Evolutionary conservation across 306 rosid genomes (phyloP), one percentile per base, ranked within the genome.

Genomic region (Corylus americana): DNA sequence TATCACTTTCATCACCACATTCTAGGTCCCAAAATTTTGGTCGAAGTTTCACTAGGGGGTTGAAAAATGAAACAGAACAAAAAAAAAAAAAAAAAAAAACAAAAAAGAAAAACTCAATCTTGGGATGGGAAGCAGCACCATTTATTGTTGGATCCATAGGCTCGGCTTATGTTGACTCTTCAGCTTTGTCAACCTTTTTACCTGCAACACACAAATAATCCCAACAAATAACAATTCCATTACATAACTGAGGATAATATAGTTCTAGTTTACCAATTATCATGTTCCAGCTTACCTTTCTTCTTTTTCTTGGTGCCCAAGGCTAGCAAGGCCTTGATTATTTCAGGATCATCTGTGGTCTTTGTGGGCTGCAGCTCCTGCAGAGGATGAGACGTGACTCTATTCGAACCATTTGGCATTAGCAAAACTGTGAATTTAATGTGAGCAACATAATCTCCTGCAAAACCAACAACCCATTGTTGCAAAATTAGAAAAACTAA

Each of bases 371-470:
- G 22, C 22, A 22, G 22, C 22, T 22, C 22, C 22, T 22, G 22
- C 22, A 22, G 22, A 22, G 22, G 22, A 0, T 22, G 22, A 22
- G 22, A 22, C 0, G 22, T 22, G 22, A 22, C 22, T 22, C 22
- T 22, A 22, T 22, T 22, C 22, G 22, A 22, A 22, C 22, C 22
- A 22, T 22, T 22, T 22, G 22, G 22, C 22, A 22, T 22, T 22
- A 22, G 22, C 22, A 22, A 22, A 22, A 22, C 22, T 22, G 22
- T 22, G 22, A 22, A 22, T 22, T 22, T 22, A 0, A 22, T 22
- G 22, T 22, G 22, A 22, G 97, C 97, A 83, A 95, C 94, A 61
- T 45, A 73, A 86, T 95, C 98, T 58, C 98, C 98, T 95, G 92
- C 78, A 89, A 83, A 63, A 39, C 35, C 81, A 83, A 18, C 55